Evolutionary conservation across 2,329 filamentous ascomycete genomes (phyloP), one percentile per base, ranked within the genome.

Genomic region (Lachnellula occidentalis): DNA sequence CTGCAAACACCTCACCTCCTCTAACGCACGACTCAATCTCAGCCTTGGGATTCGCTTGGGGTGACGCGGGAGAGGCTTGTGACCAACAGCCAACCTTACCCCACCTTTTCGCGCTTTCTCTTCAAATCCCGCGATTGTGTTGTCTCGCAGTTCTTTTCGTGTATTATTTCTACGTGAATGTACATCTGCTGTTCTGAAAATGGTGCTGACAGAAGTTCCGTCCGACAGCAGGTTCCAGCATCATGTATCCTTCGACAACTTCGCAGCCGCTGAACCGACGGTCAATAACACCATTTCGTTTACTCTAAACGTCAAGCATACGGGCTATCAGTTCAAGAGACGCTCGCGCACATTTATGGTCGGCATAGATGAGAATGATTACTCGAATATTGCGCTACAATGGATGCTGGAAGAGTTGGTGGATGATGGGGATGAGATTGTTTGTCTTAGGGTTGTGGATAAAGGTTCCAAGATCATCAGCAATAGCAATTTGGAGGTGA

Each of bases 321-420:
- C 82, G 64, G 83, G 87, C 62, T 88, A 88, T 68, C 79, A 82
- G 62, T 83, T 80, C 67, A 85, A 82, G 48, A 80, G 85, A 58
- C 78, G 83, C 24, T 87, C 83, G 21, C 76, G 86, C 31, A 88
- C 85, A 0, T 89, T 89, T 61, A 74, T 89, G 24, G 87, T 85
- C 63, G 86, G 86, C 7, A 85, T 85, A 21, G 86, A 89, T 65
- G 82, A 86, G 61, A 88, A 89, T 61, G 85, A 88, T 53, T 89
- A 89, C 69, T 87, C 84, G 2, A 84, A 88, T 51, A 88, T 86
- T 68, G 86, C 86, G 5, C 74, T 90, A 7, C 82, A 87, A 67
- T 90, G 86, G 85, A 77, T 89, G 58, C 78, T 90, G 50, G 85
- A 89, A 62, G 86, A 89, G 69, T 72, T 90, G 51, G 85, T 89